phyloP scores from a whole-genome alignment of 2,329 filamentous ascomycete genomes.

The Pseudogymnoascus sp. region DNA sequence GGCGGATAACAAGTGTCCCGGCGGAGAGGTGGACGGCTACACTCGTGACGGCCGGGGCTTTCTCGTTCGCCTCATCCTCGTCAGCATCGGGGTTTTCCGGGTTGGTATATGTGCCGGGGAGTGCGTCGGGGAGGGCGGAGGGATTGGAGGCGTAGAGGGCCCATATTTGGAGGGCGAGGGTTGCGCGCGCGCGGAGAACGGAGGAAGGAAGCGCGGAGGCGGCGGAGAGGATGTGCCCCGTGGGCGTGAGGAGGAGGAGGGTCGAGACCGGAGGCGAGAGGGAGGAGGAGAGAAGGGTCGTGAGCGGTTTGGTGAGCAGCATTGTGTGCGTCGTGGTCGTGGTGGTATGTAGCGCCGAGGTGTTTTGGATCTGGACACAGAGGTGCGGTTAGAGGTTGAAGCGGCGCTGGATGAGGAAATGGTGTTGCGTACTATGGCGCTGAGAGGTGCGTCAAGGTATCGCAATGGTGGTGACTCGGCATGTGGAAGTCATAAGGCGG shows the following conservation, averaged over 20 bases:
- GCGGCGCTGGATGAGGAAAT: conserved; percentile 16
- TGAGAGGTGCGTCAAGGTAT: background rate
- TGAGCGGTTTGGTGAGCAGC: conserved; percentile 58
- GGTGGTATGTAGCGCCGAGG: conserved; percentile 17
- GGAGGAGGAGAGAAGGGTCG: conserved; percentile 51
- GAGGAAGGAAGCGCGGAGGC: conserved; percentile 47
- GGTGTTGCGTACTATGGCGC: background rate
- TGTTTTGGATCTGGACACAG: conserved; percentile 7
- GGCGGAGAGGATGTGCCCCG: conserved; percentile 56
- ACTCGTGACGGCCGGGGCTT: conserved; percentile 20
- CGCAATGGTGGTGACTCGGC: conserved; percentile 1
- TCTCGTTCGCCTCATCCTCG: conserved; percentile 17
- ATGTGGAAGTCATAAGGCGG: conserved; percentile 1
- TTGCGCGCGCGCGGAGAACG: conserved; percentile 53
- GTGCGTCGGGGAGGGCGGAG: conserved; percentile 35
- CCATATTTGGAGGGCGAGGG: conserved; percentile 55
- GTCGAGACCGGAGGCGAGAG: conserved; percentile 46
- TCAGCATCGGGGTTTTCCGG: conserved; percentile 17
- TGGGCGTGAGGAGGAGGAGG: conserved; percentile 49
- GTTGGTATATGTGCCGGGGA: conserved; percentile 24
- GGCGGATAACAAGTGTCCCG: conserved; percentile 48
- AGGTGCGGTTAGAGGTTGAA: conserved; percentile 1
- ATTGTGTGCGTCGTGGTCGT: conserved; percentile 16
- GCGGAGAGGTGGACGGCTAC: conserved; percentile 45
- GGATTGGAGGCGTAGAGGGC: conserved; percentile 43